Conservation (phyloP, 75 land plant genomes). For the Azolla pinnata region DNA sequence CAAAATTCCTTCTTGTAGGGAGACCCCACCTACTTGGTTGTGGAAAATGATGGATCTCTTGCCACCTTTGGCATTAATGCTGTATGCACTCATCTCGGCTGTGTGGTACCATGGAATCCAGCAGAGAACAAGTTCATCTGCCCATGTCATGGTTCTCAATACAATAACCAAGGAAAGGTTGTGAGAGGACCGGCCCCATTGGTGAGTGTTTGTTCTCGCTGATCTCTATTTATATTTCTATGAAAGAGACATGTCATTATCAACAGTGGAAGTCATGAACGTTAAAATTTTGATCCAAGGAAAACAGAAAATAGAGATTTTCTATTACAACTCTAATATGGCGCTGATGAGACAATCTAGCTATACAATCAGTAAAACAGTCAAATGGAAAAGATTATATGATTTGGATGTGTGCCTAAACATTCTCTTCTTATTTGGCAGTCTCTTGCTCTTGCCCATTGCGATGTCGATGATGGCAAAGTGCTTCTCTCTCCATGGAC, state of each 20-base stretch:
- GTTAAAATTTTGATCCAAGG: too few species aligned
- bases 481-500: constrained; percentile 84
- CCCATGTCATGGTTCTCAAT: constrained; percentile 99
- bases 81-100: constrained; percentile 96
- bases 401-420: background rate
- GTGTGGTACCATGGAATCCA: constrained; percentile 89
- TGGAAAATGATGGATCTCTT: constrained; percentile 76
- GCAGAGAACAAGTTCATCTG: constrained; percentile 97
- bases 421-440: constrained; percentile 11
- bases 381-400: background rate
- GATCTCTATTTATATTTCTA: background rate
- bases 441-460: constrained; percentile 80
- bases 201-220: constrained; percentile 27
- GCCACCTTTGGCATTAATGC: constrained; percentile 92
- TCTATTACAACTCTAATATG: too few species aligned
- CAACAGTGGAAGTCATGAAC: too few species aligned
- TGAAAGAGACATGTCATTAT: background rate
- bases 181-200: constrained; percentile 96
- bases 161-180: constrained; percentile 82
- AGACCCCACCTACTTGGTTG: constrained; percentile 96
- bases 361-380: background rate
- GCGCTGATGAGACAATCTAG: too few species aligned
- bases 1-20: constrained; percentile 54
- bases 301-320: too few species aligned
- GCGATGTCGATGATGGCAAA: constrained; percentile 67